These are phyloP conservation scores for Daldinia sp. DNA, from an alignment of 2,329 filamentous ascomycete species.

Conservation along the genomic window DNA sequence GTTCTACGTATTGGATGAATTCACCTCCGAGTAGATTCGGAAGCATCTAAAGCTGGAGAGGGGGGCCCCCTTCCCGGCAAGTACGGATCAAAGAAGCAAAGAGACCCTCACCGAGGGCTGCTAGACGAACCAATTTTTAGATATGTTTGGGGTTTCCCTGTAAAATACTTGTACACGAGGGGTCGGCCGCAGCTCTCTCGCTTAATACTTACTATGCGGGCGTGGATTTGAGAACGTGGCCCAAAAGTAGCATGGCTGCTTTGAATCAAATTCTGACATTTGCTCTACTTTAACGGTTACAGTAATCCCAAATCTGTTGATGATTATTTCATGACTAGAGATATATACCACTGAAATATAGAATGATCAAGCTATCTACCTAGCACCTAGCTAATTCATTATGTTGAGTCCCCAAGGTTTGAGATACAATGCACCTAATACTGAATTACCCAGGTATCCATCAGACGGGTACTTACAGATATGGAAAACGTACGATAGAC, in stretches of 20 bases:
- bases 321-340: background rate
- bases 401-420: conserved; percentile 24
- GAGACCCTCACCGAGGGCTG: conserved; percentile 20
- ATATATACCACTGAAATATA: background rate
- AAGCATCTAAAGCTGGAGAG: conserved; percentile 15
- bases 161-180: conserved; percentile 1
- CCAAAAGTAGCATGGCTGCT: conserved; percentile 5
- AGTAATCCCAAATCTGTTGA: background rate
- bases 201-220: conserved; percentile 20
- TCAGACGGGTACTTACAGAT: conserved; percentile 42
- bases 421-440: conserved; percentile 38
- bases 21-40: conserved; percentile 20
- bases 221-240: conserved; percentile 9
- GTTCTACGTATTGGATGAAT: conserved; percentile 14
- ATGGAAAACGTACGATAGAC: conserved; percentile 34
- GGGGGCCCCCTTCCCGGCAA: conserved; percentile 13
- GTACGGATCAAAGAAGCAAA: conserved; percentile 33
- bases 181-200: conserved; percentile 13
- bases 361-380: background rate
- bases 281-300: background rate
- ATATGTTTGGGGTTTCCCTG: conserved; percentile 29
- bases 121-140: conserved; percentile 12
- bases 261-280: conserved; percentile 3
- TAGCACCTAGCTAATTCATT: conserved; percentile 15
- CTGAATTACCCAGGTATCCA: conserved; percentile 26